These are phyloP conservation scores for Plasmopara muralis DNA, from an alignment of 352 stramenopile genomes.

Conservation along the genomic window DNA sequence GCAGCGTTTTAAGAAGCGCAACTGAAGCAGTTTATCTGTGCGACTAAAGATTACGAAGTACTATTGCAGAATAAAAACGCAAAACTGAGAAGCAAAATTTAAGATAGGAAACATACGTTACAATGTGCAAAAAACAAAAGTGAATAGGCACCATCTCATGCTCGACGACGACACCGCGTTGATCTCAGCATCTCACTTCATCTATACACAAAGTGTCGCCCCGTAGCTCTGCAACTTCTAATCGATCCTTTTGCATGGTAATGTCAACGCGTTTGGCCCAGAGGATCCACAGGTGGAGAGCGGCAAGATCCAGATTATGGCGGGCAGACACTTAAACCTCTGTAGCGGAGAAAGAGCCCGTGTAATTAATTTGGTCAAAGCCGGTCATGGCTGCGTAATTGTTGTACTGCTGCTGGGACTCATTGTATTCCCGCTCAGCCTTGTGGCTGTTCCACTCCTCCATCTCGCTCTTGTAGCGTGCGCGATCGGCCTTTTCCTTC, in stretches of 20 bases:
- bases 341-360: constrained; percentile 62
- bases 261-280: background rate
- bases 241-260: background rate
- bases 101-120: constrained; percentile 19
- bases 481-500: constrained; percentile 87
- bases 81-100: background rate
- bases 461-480: constrained; percentile 92
- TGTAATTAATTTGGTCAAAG: constrained; percentile 77
- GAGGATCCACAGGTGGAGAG: background rate
- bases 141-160: constrained; percentile 16
- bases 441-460: constrained; percentile 87
- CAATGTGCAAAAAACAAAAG: constrained; percentile 1
- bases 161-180: constrained; percentile 9
- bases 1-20: too few relatives aligned
- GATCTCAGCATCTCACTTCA: background rate
- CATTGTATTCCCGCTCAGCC: constrained; percentile 74
- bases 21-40: too few relatives aligned
- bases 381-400: constrained; percentile 75
- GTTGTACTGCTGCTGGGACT: constrained; percentile 77
- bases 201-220: background rate
- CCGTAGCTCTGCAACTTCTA: background rate
- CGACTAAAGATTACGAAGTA: too few relatives aligned
- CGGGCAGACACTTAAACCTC: constrained; percentile 37
- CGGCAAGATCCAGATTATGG: background rate
- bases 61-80: background rate